A percentile compares a stretch with the other conserved stretches of the same genome.
Evolutionary conservation across 192 early-diverging fungal genomes (phyloP).

Genomic region (Funneliformis mosseae): DNA sequence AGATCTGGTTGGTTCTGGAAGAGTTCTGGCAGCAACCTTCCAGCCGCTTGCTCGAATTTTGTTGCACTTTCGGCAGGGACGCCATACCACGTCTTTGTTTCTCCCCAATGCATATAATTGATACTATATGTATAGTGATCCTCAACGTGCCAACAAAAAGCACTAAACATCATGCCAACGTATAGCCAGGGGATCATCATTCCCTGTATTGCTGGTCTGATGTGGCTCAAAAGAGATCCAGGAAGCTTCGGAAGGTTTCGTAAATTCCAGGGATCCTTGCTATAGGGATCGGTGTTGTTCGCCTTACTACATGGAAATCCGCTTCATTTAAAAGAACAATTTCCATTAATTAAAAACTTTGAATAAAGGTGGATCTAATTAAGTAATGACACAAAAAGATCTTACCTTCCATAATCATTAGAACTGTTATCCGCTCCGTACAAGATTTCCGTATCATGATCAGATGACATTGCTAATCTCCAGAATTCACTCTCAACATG

Average conservation of each 20-base stretch:
- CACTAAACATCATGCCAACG: slow-evolving; percentile 92
- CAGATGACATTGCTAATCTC: slow-evolving; percentile 83
- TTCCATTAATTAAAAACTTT: slow-evolving; percentile 6
- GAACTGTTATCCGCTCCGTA: slow-evolving; percentile 97
- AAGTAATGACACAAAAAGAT: neutral
- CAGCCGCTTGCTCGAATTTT: slow-evolving; percentile 85
- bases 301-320: slow-evolving; percentile 81
- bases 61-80: slow-evolving; percentile 80
- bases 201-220: slow-evolving; percentile 91
- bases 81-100: slow-evolving; percentile 98
- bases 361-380: neutral
- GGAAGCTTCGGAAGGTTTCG: slow-evolving; percentile 82
- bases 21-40: slow-evolving; percentile 77
- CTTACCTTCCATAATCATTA: slow-evolving; percentile 82
- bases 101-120: slow-evolving; percentile 96
- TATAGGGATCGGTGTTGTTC: slow-evolving; percentile 66
- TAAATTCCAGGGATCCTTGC: slow-evolving; percentile 82
- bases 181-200: slow-evolving; percentile 99
- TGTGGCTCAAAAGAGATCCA: slow-evolving; percentile 84
- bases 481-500: slow-evolving; percentile 92
- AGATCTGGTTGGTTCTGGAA: slow-evolving; percentile 91
- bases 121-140: slow-evolving; percentile 97
- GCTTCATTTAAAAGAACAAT: slow-evolving; percentile 45
- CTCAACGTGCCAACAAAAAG: slow-evolving; percentile 98
- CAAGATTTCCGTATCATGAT: slow-evolving; percentile 89